These are phyloP conservation scores for Chaetomium cochliodes DNA, from an alignment of 495 filamentous ascomycete genomes.

Conservation along the genomic window DNA sequence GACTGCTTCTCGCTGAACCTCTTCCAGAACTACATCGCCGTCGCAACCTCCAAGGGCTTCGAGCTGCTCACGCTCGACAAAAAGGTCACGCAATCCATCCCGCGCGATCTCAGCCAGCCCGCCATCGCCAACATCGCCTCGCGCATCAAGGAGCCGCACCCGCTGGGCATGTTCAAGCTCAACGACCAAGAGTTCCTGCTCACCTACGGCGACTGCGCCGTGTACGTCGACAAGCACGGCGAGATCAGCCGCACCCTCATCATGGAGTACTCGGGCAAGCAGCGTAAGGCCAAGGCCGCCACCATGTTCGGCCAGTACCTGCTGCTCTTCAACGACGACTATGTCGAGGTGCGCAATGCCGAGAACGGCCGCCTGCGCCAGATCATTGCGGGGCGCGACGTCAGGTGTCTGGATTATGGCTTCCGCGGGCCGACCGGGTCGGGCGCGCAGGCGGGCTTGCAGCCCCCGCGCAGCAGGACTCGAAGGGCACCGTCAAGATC, in stretches of 20 bases:
- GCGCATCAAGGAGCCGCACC: constrained; percentile 74
- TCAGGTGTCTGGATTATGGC: constrained; percentile 85
- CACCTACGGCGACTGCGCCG: constrained; percentile 91
- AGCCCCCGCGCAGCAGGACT: constrained; percentile 34
- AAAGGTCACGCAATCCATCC: constrained; percentile 87
- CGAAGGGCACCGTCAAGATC: constrained; percentile 75
- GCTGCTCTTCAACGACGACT: constrained; percentile 80
- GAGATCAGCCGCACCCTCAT: constrained; percentile 89
- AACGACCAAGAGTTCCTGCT: constrained; percentile 90
- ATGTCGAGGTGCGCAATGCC: constrained; percentile 94
- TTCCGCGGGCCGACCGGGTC: constrained; percentile 54
- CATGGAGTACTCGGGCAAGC: constrained; percentile 95
- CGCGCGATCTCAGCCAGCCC: constrained; percentile 68
- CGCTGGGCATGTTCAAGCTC: constrained; percentile 94
- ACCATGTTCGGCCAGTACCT: constrained; percentile 83
- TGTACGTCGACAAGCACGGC: constrained; percentile 97
- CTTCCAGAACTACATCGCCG: constrained; percentile 88
- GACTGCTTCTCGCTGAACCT: constrained; percentile 94
- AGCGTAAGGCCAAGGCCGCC: constrained; percentile 66
- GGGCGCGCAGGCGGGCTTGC: constrained; percentile 19
- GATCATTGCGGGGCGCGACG: constrained; percentile 87
- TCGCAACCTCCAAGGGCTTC: constrained; percentile 88
- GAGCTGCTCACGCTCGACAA: constrained; percentile 96
- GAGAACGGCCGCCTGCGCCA: constrained; percentile 92
- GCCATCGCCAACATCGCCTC: constrained; percentile 75